phyloP scores from a whole-genome alignment of 257 asterid genomes.

The Petunia axillaris region DNA sequence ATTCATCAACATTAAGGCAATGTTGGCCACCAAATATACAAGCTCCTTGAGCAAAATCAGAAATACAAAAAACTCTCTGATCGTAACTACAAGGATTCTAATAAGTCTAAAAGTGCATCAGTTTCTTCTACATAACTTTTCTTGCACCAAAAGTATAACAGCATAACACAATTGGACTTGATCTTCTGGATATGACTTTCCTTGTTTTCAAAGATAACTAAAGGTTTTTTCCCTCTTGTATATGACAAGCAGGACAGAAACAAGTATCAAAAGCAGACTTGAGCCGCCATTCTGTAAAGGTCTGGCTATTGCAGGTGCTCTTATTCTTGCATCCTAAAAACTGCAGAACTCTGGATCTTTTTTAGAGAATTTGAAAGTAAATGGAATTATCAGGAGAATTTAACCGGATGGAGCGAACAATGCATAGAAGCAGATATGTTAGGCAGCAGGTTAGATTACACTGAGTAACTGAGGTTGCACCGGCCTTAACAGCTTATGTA shows the following conservation, averaged over 20 bases:
- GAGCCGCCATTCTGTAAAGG: neutral
- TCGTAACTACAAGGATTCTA: no score
- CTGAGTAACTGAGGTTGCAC: neutral
- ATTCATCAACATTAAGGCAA: no score
- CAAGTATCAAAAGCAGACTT: neutral
- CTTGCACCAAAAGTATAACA: no score
- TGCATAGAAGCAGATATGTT: neutral
- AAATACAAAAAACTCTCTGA: no score
- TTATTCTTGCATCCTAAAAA: neutral
- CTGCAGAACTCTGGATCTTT: neutral
- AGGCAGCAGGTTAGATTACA: neutral
- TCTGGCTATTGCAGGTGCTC: conserved; percentile 12
- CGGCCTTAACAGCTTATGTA: neutral
- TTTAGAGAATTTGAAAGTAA: neutral
- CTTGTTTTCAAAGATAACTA: neutral
- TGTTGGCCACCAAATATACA: no score
- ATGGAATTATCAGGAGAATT: neutral
- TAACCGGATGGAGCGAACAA: neutral
- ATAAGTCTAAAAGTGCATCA: no score
- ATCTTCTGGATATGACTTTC: no score
- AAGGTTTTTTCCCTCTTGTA: neutral
- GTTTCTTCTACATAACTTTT: no score
- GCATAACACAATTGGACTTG: no score
- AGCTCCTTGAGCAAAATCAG: no score
- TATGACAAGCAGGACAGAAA: neutral